Base-by-base conservation (phyloP, 2,329 filamentous ascomycete genomes). In the Dactylellina cionopaga region DNA sequence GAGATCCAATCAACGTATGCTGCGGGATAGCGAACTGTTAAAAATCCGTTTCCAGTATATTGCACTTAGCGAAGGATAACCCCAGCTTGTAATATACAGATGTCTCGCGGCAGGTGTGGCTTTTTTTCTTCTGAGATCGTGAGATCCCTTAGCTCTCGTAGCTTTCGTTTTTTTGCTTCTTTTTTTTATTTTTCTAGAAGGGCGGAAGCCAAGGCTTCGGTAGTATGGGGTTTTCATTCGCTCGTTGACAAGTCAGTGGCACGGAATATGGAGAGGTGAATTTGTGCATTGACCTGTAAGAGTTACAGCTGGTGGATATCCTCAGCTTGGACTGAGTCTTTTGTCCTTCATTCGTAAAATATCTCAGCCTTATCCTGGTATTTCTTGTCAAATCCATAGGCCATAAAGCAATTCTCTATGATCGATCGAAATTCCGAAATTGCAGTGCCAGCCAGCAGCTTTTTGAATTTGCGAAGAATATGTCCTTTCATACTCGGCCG, bases 101-200 rank as follows among this genome's bases (percentile, higher is more conserved):
- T 55, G 15, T 31, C 51, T 39, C 35, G 17, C 19, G 22, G 10
- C 10, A 9, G 24, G 15, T 11, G 24, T 52, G 44, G 37, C 47
- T 39, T 63, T 19, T 51, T 25, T 37, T 55, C 33, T 37, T 55
- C 31, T 55, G 33, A 33, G 59, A 64, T 58, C 27, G 25, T 58
- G 54, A 44, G 47, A 33, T 39, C 31, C 27, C 41, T 39, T 17
- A 54, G 51, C 19, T 41, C 19, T 55, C 51, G n/a, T n/a, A n/a
- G n/a, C n/a, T n/a, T 55, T 55, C 33, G 51, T 39, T 55, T 35
- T 55, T 24, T 27, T 39, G 51, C 39, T 55, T 35, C 51, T 35
- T n/a, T n/a, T n/a, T n/a, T n/a, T n/a, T n/a, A n/a, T 65, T 66
- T 43, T 66, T 66, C 51, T 66, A 49, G 51, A 58, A 56, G 37